Evolutionary conservation across 441 rosid genomes (phyloP).

Genomic region (Pelargonium citronellum): DNA sequence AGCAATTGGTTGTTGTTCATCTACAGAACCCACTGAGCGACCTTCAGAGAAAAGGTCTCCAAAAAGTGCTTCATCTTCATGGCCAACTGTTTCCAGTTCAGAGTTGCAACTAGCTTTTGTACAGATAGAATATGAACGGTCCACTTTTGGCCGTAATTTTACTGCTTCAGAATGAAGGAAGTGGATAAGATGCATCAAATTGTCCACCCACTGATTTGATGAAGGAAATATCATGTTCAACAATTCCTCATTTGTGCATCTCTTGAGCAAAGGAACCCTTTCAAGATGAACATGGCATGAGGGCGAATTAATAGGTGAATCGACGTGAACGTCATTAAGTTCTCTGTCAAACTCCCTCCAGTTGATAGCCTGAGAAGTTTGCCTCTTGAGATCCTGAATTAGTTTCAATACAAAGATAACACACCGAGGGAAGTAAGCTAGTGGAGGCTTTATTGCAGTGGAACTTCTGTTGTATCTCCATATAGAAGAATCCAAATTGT

Average conservation of each 20-base stretch:
- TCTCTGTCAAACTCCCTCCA: conserved; percentile 45
- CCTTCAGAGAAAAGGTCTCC: conserved; percentile 97
- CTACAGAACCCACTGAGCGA: conserved; percentile 72
- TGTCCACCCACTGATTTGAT: conserved; percentile 80
- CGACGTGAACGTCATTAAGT: conserved; percentile 30
- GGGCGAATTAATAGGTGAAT: conserved; percentile 36
- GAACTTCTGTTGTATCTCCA: conserved; percentile 71
- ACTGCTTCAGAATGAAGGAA: conserved; percentile 85
- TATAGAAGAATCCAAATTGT: conserved; percentile 59
- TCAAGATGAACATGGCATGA: conserved; percentile 49
- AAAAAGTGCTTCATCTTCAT: conserved; percentile 97
- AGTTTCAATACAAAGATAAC: conserved; percentile 63
- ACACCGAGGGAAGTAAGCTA: conserved; percentile 76
- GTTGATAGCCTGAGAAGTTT: conserved; percentile 44
- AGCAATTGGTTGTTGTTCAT: conserved; percentile 70
- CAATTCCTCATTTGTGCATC: conserved; percentile 58
- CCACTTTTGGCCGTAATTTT: conserved; percentile 69
- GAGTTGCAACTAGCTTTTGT: conserved; percentile 53
- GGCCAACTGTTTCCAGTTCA: conserved; percentile 80
- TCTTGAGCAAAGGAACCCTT: conserved; percentile 66
- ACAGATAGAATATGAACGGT: conserved; percentile 57
- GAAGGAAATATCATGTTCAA: conserved; percentile 66
- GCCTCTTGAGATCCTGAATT: conserved; percentile 71
- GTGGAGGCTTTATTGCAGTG: conserved; percentile 50
- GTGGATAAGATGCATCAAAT: conserved; percentile 61